Evolutionary conservation across 1,284 basidiomycete genomes (phyloP), one percentile per base, ranked within the genome.

Genomic region (Cystobasidiaceae sp.): DNA sequence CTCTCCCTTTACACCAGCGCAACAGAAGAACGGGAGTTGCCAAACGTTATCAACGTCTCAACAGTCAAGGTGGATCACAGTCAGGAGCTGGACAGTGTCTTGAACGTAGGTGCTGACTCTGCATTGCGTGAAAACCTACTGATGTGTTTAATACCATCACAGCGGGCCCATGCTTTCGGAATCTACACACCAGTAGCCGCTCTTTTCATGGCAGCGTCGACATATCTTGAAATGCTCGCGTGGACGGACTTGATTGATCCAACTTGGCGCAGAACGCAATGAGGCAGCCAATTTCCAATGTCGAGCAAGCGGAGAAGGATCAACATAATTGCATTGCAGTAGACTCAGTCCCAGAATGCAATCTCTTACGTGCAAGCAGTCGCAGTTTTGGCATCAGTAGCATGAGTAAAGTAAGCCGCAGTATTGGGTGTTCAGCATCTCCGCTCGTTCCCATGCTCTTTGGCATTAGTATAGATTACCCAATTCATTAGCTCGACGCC

Each of bases 51-150:
- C 74, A 90, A 90, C 75, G 82, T 97, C 50, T 82, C 81, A 25
- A 87, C 87, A 33, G 89, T 93, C 46, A 89, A 89, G 69, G 86
- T 97, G 17, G 89, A 91, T 74, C 84, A 84, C 69, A 91, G 90
- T 73, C 85, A 88, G 27, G 88, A 89, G 70, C 90, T 97, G 75
- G 90, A 93, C 77, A 78, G 79, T 44, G 81, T 97, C 65, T 82
- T 96, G 48, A 89, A 87, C 73, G 92, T 93, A 76, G 77, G 90
- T 71, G 2, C 3, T 8, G 2, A 1, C 13, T 11, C 15, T 5
- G 2, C 15, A 48, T 13, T 9, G 23, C 8, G 21, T 23, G 13
- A 15, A 32, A 32, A 33, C 13, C 21, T 15, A 13, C 21, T 15
- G 2, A 9, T 4, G n/a, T 21, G 17, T 21, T 21, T 23, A 7